Base-by-base conservation (phyloP, 306 rosid species). In the Dicorynia guianensis region DNA sequence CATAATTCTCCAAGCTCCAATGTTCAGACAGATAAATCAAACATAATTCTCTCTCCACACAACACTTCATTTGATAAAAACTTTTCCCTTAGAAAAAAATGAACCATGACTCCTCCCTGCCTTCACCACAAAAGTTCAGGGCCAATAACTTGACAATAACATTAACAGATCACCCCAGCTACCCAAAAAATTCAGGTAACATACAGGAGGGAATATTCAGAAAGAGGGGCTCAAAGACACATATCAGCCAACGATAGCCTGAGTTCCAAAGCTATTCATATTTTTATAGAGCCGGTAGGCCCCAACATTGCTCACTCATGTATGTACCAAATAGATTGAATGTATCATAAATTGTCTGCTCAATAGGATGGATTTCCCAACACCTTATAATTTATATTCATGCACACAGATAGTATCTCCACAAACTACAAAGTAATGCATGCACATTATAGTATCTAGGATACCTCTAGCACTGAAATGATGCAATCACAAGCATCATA, bases 11-110 rank as follows among this genome's bases (percentile, higher is more conserved):
- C 40, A 76, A 52, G 39, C 75, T 61, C 62, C 65, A 71, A 49
- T 15, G 11, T 76, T 34, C 50, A 72, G 15, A 58, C 14, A 79
- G 13, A 43, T 69, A 39, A 19, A 43, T 69, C 40, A 19, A 62
- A 76, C 3, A 80, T 67, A 35, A 79, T 63, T 76, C 47, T 76
- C 70, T 69, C 36, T 62, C 42, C 12, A 14, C 57, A 50, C 14
- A 60, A 33, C 47, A 38, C 35, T 43, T 75, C n/a, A 58, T 30
- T 12, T 35, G 67, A 58, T 60, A 60, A 59, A 72, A 4, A n/a
- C 48, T 39, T 66, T 25, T 60, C 60, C 35, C 42, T 38, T 30
- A 34, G 14, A 17, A 76, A 36, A 36, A 50, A 36, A 48, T 43
- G 46, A 42, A 73, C 14, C 50, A 47, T 36, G 46, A 53, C 42